A percentile compares a stretch with the other conserved stretches of the same genome.
Evolutionary conservation across 1,284 basidiomycete species (phyloP).

Genomic region (Bondarzewia mesenterica): DNA sequence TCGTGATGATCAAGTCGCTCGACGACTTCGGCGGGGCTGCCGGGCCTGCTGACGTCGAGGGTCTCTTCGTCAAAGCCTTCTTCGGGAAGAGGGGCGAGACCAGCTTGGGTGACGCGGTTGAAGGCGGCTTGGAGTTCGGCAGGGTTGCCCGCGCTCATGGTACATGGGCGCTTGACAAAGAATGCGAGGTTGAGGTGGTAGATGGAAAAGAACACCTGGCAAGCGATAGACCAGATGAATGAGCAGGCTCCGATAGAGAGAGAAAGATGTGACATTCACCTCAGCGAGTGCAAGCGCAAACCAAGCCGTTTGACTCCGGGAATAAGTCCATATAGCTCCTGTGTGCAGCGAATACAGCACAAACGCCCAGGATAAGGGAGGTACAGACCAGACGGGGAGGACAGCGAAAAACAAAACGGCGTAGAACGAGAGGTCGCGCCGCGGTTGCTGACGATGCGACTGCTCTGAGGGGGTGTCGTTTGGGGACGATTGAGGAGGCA

Average conservation of each 20-base stretch:
- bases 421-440: constrained; percentile 49
- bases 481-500: constrained; percentile 22
- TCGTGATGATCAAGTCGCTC: constrained; percentile 51
- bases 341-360: constrained; percentile 45
- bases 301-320: constrained; percentile 26
- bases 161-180: constrained; percentile 44
- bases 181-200: constrained; percentile 55
- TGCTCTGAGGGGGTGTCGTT: constrained; percentile 24
- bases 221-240: not conserved
- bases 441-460: no score
- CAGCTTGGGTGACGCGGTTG: constrained; percentile 52
- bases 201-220: constrained; percentile 70
- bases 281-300: constrained; percentile 51
- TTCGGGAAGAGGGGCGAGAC: constrained; percentile 46
- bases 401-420: constrained; percentile 50
- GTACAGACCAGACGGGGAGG: constrained; percentile 61
- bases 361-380: constrained; percentile 66
- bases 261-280: constrained; percentile 29
- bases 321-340: constrained; percentile 35
- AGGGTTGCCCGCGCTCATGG: constrained; percentile 37
- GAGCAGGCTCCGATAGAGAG: not conserved
- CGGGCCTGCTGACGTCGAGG: constrained; percentile 40
- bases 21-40: constrained; percentile 54
- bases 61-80: constrained; percentile 51
- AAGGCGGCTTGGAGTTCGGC: constrained; percentile 54